These are phyloP conservation scores for Chondrus crispus DNA, from an alignment of 23 red algal genomes.

Conservation along the genomic window DNA sequence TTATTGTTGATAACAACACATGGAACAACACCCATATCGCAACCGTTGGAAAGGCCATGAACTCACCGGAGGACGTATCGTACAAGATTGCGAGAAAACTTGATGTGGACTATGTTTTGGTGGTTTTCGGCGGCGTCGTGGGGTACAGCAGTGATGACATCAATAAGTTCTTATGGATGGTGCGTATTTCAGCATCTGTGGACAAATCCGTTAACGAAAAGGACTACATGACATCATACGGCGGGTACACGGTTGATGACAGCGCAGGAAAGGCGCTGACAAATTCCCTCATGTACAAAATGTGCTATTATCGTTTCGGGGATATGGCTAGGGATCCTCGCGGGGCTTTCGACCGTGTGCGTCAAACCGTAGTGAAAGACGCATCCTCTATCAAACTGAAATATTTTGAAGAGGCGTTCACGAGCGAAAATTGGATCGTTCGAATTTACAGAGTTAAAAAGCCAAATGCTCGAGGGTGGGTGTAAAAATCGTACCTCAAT, in stretches of 20 bases:
- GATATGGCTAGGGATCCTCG: no score
- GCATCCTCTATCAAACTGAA: conserved; percentile 57
- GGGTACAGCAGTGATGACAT: conserved; percentile 97
- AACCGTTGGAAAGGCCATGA: conserved; percentile 94
- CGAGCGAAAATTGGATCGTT: conserved; percentile 93
- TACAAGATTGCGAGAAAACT: conserved; percentile 86
- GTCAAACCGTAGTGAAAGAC: conserved; percentile 57
- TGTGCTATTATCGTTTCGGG: conserved; percentile 95
- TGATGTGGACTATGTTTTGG: conserved; percentile 98
- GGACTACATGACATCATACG: conserved; percentile 80
- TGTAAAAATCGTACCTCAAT: no score
- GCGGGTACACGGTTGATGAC: conserved; percentile 73
- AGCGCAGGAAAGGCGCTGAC: conserved; percentile 66
- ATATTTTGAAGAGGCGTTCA: conserved; percentile 99
- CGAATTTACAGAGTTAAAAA: conserved; percentile 98
- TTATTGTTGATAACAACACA: conserved; percentile 99
- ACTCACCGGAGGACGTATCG: conserved; percentile 80
- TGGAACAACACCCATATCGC: conserved; percentile 99
- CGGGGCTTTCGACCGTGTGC: conserved; percentile 71
- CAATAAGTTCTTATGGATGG: conserved; percentile 99
- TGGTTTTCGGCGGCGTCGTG: conserved; percentile 92
- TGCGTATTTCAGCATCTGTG: conserved; percentile 87
- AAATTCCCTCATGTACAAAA: conserved; percentile 89
- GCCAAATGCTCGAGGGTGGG: conserved; percentile 60
- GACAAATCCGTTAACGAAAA: conserved; percentile 88